These are phyloP conservation scores for Plasmodium yoelii DNA, from an alignment of 169 alveolate genomes.

Conservation along the genomic window DNA sequence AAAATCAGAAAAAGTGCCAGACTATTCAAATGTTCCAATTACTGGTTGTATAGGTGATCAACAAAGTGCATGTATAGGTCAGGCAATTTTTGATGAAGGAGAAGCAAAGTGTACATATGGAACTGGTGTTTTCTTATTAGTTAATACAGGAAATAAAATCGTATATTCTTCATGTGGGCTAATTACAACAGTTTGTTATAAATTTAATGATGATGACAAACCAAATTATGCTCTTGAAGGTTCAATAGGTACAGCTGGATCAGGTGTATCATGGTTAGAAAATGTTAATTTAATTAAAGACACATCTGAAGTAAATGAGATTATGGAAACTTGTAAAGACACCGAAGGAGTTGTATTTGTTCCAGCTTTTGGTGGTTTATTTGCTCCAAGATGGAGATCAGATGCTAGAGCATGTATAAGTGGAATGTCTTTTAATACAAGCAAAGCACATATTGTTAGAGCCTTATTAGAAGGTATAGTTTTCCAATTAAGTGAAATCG, in stretches of 20 bases:
- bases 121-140: slow-evolving; percentile 95
- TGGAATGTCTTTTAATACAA: slow-evolving; percentile 92
- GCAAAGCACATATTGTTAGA: slow-evolving; percentile 90
- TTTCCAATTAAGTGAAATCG: slow-evolving; percentile 89
- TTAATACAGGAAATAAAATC: slow-evolving; percentile 90
- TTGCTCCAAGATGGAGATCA: slow-evolving; percentile 96
- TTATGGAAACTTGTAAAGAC: slow-evolving; percentile 81
- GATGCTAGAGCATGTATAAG: slow-evolving; percentile 93
- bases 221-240: slow-evolving; percentile 95
- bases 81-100: slow-evolving; percentile 86
- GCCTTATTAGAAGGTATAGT: slow-evolving; percentile 93
- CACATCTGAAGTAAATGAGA: slow-evolving; percentile 84
- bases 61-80: slow-evolving; percentile 95
- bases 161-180: slow-evolving; percentile 89
- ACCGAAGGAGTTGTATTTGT: slow-evolving; percentile 94
- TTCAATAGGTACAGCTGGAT: slow-evolving; percentile 95
- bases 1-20: slow-evolving; percentile 74
- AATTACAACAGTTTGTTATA: slow-evolving; percentile 93
- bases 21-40: slow-evolving; percentile 86
- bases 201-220: slow-evolving; percentile 82
- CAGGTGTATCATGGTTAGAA: slow-evolving; percentile 92
- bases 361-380: slow-evolving; percentile 95
- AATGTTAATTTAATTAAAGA: slow-evolving; percentile 81
- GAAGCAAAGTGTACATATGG: slow-evolving; percentile 94
- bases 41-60: slow-evolving; percentile 94